phyloP scores from a whole-genome alignment of 306 rosid genomes.

The Trifolium repens region DNA sequence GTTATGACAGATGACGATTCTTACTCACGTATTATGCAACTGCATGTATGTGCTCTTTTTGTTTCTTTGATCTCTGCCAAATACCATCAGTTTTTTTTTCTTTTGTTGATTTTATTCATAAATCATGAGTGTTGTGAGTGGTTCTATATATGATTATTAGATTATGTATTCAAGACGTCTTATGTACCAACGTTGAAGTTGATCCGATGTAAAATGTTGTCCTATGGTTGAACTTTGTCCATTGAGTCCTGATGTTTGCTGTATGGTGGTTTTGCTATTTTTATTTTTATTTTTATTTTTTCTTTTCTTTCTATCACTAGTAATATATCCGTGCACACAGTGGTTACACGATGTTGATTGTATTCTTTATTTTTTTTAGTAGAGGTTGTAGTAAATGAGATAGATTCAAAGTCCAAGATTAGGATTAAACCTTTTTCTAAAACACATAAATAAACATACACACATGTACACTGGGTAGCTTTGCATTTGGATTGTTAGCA shows the following conservation, averaged over 20 bases:
- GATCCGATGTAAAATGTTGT: neutral
- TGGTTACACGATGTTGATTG: neutral
- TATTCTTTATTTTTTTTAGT: neutral
- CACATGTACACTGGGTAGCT: neutral
- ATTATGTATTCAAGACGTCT: constrained; percentile 17
- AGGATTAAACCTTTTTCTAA: neutral
- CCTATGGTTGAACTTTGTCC: neutral
- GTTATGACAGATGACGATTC: constrained; percentile 40
- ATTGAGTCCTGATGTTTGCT: neutral
- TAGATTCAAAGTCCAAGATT: neutral
- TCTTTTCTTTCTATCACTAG: no score
- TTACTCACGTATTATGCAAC: neutral
- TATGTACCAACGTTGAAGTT: neutral
- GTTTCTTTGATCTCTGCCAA: neutral
- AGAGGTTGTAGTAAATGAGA: neutral
- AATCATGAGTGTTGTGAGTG: constrained; percentile 14
- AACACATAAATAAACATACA: neutral
- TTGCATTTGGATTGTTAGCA: no score
- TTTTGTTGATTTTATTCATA: constrained; percentile 9
- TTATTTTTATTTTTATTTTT: no score
- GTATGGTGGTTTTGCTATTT: neutral
- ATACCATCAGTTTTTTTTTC: neutral
- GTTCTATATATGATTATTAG: neutral
- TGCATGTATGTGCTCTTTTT: constrained; percentile 25
- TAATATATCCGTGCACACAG: no score